phyloP scores from a whole-genome alignment of 2,329 filamentous ascomycete genomes.

The Curvularia eragrostidis region DNA sequence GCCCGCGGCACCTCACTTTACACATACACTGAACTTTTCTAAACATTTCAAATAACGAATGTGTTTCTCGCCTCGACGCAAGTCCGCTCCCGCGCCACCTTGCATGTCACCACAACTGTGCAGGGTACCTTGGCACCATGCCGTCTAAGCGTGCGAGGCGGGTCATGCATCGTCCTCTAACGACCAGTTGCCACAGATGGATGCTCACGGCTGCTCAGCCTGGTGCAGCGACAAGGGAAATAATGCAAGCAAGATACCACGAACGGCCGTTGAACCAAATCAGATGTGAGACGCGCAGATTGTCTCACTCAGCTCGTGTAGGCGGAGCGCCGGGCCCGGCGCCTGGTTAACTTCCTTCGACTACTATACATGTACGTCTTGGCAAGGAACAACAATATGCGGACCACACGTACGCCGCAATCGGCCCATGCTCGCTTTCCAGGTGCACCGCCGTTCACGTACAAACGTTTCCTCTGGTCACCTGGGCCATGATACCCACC shows the following conservation, averaged over 20 bases:
- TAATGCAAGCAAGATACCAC: slow-evolving; percentile 31
- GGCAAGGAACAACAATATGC: slow-evolving; percentile 1
- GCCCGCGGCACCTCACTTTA: slow-evolving; percentile 15
- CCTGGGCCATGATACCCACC: neutral
- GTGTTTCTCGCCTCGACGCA: slow-evolving; percentile 13
- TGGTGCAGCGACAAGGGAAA: slow-evolving; percentile 21
- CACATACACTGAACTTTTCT: slow-evolving; percentile 8
- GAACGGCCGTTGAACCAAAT: slow-evolving; percentile 27
- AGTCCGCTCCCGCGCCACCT: slow-evolving; percentile 20
- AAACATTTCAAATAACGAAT: slow-evolving; percentile 3
- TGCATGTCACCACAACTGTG: slow-evolving; percentile 14
- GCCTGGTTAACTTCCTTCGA: neutral
- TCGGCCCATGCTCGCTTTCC: slow-evolving; percentile 5
- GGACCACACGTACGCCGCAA: slow-evolving; percentile 2
- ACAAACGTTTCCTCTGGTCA: neutral
- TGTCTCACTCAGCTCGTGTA: slow-evolving; percentile 38
- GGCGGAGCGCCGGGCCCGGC: slow-evolving; percentile 13
- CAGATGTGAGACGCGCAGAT: slow-evolving; percentile 25
- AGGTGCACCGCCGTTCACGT: slow-evolving; percentile 6
- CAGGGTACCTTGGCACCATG: slow-evolving; percentile 18
- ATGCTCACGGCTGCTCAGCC: slow-evolving; percentile 10
- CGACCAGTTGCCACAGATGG: neutral
- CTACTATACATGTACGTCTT: slow-evolving; percentile 3
- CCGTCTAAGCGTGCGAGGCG: slow-evolving; percentile 14
- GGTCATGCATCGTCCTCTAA: slow-evolving; percentile 5